A percentile compares a stretch with the other conserved stretches of the same genome.
Conservation (phyloP, 2,329 filamentous ascomycete genomes). For the Verticillium dahliae region DNA sequence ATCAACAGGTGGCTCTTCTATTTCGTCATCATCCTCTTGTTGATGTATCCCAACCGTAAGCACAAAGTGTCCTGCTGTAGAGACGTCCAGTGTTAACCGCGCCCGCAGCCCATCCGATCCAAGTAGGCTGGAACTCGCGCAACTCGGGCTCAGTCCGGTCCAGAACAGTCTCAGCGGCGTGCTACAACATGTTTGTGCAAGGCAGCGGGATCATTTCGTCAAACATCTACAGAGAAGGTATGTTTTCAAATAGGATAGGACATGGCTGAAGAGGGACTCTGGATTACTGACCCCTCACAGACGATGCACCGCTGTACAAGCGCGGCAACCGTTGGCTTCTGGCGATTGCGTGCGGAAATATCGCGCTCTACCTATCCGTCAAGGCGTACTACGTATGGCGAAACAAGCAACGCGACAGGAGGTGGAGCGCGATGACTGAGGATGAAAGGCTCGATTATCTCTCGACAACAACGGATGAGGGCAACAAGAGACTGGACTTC, state of each 20-base stretch:
- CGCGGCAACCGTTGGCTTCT: constrained; percentile 50
- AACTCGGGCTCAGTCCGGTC: constrained; percentile 57
- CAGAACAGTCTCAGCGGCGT: constrained; percentile 53
- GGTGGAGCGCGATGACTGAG: constrained; percentile 21
- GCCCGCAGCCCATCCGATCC: constrained; percentile 33
- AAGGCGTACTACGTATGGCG: constrained; percentile 26
- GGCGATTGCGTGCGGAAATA: constrained; percentile 31
- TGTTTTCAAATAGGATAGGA: background rate
- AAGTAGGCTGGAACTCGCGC: constrained; percentile 39
- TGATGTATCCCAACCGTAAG: constrained; percentile 25
- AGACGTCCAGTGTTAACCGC: constrained; percentile 1
- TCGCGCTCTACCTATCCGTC: constrained; percentile 19
- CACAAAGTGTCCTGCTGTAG: constrained; percentile 11
- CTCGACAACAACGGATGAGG: constrained; percentile 31
- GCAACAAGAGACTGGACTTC: constrained; percentile 29
- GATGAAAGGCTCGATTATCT: constrained; percentile 25
- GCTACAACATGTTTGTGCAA: constrained; percentile 54
- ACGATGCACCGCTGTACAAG: constrained; percentile 39
- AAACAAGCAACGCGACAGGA: constrained; percentile 19
- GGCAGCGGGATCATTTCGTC: constrained; percentile 31
- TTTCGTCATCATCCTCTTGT: constrained; percentile 24
- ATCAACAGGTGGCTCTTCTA: constrained; percentile 27
- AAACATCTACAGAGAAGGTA: constrained; percentile 29
- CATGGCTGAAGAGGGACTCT: too few relatives aligned
- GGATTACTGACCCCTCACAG: constrained; percentile 10